Evolutionary conservation across 2,329 filamentous ascomycete genomes (phyloP).

Genomic region (Pestalotiopsis sp.): DNA sequence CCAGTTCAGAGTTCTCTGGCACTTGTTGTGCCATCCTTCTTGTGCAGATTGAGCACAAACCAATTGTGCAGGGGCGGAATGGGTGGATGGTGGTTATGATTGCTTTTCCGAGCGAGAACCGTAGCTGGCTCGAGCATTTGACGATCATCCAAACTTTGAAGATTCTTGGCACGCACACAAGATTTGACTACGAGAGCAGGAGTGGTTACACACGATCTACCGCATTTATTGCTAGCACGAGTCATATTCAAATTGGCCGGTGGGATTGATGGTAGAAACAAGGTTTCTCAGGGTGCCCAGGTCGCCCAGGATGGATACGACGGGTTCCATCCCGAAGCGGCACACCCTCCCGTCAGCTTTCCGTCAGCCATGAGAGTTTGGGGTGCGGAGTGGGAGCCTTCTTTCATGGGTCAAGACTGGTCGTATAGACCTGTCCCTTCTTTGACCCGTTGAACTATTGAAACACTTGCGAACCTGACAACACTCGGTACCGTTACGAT

Average conservation of each 20-base stretch:
- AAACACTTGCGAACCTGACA: no score
- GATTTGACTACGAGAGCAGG: no score
- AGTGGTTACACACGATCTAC: no score
- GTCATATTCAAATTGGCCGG: not conserved
- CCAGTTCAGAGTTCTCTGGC: not conserved
- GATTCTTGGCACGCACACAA: not conserved
- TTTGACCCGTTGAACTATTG: not conserved
- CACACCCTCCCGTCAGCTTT: not conserved
- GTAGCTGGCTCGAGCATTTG: no score
- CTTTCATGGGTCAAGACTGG: not conserved
- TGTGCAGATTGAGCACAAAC: not conserved
- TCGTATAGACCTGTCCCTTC: not conserved
- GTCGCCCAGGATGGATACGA: not conserved
- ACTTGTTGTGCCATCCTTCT: not conserved
- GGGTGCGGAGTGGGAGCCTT: not conserved
- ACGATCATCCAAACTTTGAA: not conserved
- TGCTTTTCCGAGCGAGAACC: not conserved
- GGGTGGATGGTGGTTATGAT: not conserved
- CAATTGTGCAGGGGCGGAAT: not conserved
- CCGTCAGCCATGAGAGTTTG: not conserved
- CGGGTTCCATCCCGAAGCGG: not conserved
- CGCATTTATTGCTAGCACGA: not conserved
- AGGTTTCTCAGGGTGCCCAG: not conserved
- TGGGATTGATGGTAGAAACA: not conserved
- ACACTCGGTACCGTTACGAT: no score